phyloP scores from a whole-genome alignment of 2,329 filamentous ascomycete species.

The Xylariaceae sp. region DNA sequence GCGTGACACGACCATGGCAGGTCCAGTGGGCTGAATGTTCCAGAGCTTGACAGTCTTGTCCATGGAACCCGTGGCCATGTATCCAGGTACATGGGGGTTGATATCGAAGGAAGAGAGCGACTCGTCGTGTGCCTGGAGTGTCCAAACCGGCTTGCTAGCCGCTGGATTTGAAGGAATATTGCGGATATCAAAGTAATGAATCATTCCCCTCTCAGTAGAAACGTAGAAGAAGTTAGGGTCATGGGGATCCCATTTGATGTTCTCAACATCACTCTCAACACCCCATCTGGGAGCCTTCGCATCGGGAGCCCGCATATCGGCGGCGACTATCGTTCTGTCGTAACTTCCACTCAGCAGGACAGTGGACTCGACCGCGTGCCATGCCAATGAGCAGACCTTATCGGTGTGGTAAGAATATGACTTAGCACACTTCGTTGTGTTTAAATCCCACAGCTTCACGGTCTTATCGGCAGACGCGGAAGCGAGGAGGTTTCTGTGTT shows the following conservation, averaged over 20 bases:
- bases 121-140: constrained; percentile 90
- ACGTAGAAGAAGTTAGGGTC: constrained; percentile 92
- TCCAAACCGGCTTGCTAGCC: constrained; percentile 83
- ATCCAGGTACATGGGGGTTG: constrained; percentile 84
- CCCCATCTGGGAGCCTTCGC: constrained; percentile 79
- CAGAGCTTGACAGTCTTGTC: constrained; percentile 96
- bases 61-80: constrained; percentile 86
- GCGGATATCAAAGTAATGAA: constrained; percentile 88
- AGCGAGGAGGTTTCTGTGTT: constrained; percentile 89
- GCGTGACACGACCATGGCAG: constrained; percentile 83
- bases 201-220: constrained; percentile 83
- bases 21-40: constrained; percentile 78
- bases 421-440: constrained; percentile 87
- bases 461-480: constrained; percentile 96
- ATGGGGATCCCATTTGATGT: constrained; percentile 87
- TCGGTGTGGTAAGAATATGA: constrained; percentile 95
- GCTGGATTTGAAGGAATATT: constrained; percentile 67
- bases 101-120: constrained; percentile 89
- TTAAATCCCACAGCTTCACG: constrained; percentile 95
- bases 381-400: constrained; percentile 94
- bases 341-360: constrained; percentile 90
- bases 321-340: constrained; percentile 88
- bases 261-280: constrained; percentile 93
- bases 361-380: constrained; percentile 84
- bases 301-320: constrained; percentile 91